Evolutionary conservation across 352 stramenopile genomes (phyloP).

Genomic region (Globisporangium polare): DNA sequence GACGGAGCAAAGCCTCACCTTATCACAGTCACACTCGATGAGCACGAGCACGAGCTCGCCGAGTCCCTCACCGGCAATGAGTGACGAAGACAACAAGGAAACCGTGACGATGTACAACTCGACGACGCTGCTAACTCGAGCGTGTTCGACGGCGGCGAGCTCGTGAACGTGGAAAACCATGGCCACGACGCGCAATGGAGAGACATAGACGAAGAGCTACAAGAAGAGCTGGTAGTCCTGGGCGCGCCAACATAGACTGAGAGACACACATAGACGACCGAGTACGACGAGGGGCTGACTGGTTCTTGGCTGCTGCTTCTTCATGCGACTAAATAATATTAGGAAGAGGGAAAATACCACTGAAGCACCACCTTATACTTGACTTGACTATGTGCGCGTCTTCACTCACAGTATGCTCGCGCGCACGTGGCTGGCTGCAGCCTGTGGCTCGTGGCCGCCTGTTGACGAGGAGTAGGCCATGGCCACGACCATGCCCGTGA

Average conservation of each 20-base stretch:
- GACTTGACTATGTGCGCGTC: not conserved
- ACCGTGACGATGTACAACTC: slow-evolving; percentile 31
- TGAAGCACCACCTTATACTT: not conserved
- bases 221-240: too few relatives aligned
- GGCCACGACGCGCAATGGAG: slow-evolving; percentile 23
- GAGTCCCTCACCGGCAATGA: not conserved
- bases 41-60: not conserved
- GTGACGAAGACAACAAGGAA: slow-evolving; percentile 1
- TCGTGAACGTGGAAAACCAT: slow-evolving; percentile 36
- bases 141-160: slow-evolving; percentile 29
- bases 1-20: not conserved
- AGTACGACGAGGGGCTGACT: too few relatives aligned
- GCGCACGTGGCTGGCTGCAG: not conserved
- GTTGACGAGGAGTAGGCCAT: slow-evolving; percentile 12
- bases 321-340: too few relatives aligned
- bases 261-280: too few relatives aligned
- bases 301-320: too few relatives aligned
- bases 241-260: too few relatives aligned
- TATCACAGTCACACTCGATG: not conserved
- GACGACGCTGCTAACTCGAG: slow-evolving; percentile 29
- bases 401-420: slow-evolving; percentile 2
- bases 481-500: slow-evolving; percentile 33
- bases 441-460: not conserved
- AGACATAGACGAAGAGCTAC: too few relatives aligned
- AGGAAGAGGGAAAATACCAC: too few relatives aligned